These are phyloP conservation scores for Diaporthe humulicola DNA, from an alignment of 2,329 filamentous ascomycete genomes.

Conservation along the genomic window DNA sequence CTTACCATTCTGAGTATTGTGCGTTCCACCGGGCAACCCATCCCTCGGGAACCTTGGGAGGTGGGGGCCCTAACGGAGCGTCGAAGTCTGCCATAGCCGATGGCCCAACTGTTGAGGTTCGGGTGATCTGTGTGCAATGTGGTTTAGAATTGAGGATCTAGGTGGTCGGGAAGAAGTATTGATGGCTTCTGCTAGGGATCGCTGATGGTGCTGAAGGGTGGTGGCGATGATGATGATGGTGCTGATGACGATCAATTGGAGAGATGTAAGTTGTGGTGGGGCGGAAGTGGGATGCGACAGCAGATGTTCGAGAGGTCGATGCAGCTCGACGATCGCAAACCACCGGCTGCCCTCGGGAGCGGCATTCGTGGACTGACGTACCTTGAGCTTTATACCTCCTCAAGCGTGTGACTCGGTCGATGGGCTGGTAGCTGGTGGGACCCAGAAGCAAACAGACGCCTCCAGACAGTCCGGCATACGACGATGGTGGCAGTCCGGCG, in stretches of 20 bases:
- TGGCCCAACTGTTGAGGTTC: neutral
- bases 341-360: no score
- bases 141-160: neutral
- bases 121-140: neutral
- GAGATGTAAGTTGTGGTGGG: constrained; percentile 36
- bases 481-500: constrained; percentile 25
- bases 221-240: constrained; percentile 7
- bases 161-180: neutral
- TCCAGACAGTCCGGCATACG: neutral
- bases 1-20: constrained; percentile 84
- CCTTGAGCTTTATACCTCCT: constrained; percentile 14
- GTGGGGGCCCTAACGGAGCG: constrained; percentile 67
- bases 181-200: neutral
- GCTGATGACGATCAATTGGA: neutral
- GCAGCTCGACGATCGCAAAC: constrained; percentile 25
- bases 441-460: constrained; percentile 12
- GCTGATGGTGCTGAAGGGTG: neutral
- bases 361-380: neutral
- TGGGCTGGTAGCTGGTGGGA: neutral
- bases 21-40: constrained; percentile 91
- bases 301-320: constrained; percentile 7
- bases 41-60: constrained; percentile 77
- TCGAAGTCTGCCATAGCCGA: constrained; percentile 66
- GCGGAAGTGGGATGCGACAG: constrained; percentile 33
- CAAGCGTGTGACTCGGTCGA: neutral